Evolutionary conservation across 352 stramenopile genomes (phyloP), one percentile per base, ranked within the genome.

Genomic region (Blastocystis sp.): DNA sequence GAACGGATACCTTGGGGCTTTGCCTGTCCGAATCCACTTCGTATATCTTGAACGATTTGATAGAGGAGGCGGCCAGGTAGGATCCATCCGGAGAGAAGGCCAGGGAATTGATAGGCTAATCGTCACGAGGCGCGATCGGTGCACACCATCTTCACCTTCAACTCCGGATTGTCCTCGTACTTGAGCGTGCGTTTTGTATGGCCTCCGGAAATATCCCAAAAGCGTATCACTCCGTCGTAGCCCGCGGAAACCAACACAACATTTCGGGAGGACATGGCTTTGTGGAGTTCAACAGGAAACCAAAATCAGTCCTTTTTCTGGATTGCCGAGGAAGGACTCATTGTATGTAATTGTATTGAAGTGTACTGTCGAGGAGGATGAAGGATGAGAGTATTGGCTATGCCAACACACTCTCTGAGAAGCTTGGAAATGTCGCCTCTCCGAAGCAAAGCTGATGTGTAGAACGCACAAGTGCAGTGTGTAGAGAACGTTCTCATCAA

Each of bases 151-250:
- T 78, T 61, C 11, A 52, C 38, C 43, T 88, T 88, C 21, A 45
- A 7, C 21, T 79, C 78, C 45, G 42, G 68, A 63, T 57, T 88
- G 66, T 88, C 78, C 34, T 88, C 61, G 57, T 79, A 88, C 43
- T 88, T 78, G 14, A 88, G 19, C 28, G 78, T 88, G 28, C 61
- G 38, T 28, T 76, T 88, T 38, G 78, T 78, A 57, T 88, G 78
- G 24, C 78, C 78, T 76, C 78, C 78, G 19, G 78, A 88, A n/a
- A 66, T 65, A 77, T 88, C 78, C 78, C 78, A 88, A 61, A 78
- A 88, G 17, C 78, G 78, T 24, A 88, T 88, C 24, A 57, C 48
- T 17, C 34, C 60, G 17, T 88, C 78, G 42, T 88, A 88, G 63
- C 78, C 68, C 59, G 40, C 78, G 11, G 78, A 79, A 21, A 70